A percentile compares a stretch with the other conserved stretches of the same genome.
These are phyloP conservation scores for Diaporthe vexans DNA, from an alignment of 2,329 filamentous ascomycete species.

Conservation along the genomic window DNA sequence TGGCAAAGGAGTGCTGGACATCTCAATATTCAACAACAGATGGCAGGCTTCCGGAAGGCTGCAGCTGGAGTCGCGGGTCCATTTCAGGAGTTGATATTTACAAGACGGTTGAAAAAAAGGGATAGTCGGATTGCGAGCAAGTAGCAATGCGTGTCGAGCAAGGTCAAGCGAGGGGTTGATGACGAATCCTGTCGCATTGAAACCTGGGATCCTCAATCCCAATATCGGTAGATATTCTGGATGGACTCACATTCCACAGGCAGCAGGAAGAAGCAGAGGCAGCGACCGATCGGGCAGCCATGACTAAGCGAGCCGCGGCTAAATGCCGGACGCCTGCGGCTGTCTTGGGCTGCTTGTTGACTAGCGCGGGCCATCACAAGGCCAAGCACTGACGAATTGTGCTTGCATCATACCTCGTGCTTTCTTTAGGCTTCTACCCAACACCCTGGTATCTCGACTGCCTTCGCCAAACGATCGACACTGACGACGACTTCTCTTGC, in stretches of 20 bases:
- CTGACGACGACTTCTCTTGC: constrained; percentile 34
- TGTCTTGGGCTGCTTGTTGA: constrained; percentile 25
- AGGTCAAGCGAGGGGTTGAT: neutral
- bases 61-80: constrained; percentile 9
- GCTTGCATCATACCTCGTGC: constrained; percentile 43
- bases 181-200: neutral
- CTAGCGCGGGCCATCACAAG: constrained; percentile 36
- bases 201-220: neutral
- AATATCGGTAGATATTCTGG: neutral
- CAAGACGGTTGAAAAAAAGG: neutral
- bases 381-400: constrained; percentile 38
- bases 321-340: constrained; percentile 24
- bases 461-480: constrained; percentile 31
- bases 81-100: constrained; percentile 21
- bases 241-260: constrained; percentile 10
- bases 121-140: neutral
- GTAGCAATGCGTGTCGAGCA: neutral
- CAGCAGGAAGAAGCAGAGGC: constrained; percentile 10
- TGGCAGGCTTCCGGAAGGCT: constrained; percentile 4
- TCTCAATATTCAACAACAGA: constrained; percentile 46
- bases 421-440: constrained; percentile 39
- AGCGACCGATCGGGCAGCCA: neutral
- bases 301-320: constrained; percentile 37
- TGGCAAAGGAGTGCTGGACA: constrained; percentile 73
- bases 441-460: constrained; percentile 24